Base-by-base conservation (phyloP, 495 filamentous ascomycete species). In the Venustampulla echinocandica region DNA sequence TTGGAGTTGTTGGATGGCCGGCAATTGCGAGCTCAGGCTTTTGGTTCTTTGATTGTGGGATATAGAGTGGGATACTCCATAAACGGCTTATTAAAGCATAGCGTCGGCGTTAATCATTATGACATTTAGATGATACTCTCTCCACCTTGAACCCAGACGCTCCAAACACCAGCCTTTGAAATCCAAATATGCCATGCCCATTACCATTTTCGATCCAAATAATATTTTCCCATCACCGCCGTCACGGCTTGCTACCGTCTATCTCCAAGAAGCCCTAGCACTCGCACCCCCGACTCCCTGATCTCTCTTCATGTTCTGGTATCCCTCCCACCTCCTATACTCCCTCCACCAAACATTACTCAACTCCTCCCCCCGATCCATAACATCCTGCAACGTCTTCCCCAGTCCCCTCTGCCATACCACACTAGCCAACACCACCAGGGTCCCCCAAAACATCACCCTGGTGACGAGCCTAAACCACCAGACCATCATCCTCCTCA, bases 401-500 rank as follows among this genome's bases (percentile, higher is more conserved):
- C 80, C 84, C 46, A 79, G 40, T 0, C 87, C 87, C 10, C 79
- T 63, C 44, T 70, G 70, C 61, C 74, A 90, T 10, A 86, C 67
- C 47, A 75, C 75, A 27, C 71, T 62, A 0, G 64, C 71, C 1
- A 76, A 2, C 0, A 65, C 64, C 14, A 69, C 62, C 10, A 88
- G 23, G 1, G 58, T 50, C 0, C 64, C 71, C 75, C 77, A 92
- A 38, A 85, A 75, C 0, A 73, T 47, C 34, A 87, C 14, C 22
- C 71, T 60, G 45, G 83, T 56, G 4, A 66, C 70, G 37, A 90
- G 56, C 32, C 67, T 58, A n/a, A 85, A 70, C 78, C 85, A 87
- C 61, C 76, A 90, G 58, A 87, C 68, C 43, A 93, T 64, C 2
- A 85, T 62, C 27, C 83, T 72, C 38, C 76, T 76, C 20, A 82